These are phyloP conservation scores for Mortierella sp. DNA, from an alignment of 371 early-diverging fungal genomes.

Conservation along the genomic window DNA sequence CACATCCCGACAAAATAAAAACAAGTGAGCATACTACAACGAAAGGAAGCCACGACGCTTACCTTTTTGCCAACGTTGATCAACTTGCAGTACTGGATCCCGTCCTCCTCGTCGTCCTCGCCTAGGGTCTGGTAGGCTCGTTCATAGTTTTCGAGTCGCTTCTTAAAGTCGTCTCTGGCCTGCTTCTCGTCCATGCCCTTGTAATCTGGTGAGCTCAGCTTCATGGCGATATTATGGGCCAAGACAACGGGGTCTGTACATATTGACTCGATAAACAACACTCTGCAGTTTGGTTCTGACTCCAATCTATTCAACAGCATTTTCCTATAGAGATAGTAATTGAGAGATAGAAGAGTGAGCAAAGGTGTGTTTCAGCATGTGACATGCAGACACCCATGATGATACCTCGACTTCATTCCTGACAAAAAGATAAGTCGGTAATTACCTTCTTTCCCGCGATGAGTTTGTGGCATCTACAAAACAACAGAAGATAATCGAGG, in stretches of 20 bases:
- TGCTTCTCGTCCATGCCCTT: constrained; percentile 72
- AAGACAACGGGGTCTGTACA: constrained; percentile 82
- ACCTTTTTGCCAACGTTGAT: constrained; percentile 87
- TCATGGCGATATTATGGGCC: constrained; percentile 84
- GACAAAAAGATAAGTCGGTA: background rate
- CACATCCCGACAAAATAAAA: constrained; percentile 1
- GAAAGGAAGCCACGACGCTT: background rate
- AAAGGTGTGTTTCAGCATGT: background rate
- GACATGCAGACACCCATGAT: background rate
- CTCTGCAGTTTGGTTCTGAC: constrained; percentile 66
- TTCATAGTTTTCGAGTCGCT: constrained; percentile 86
- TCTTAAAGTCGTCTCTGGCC: constrained; percentile 82
- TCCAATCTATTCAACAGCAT: constrained; percentile 73
- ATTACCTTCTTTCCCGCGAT: constrained; percentile 78
- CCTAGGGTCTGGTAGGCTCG: constrained; percentile 83
- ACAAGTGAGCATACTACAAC: background rate
- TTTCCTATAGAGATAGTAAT: constrained; percentile 52
- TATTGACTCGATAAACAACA: constrained; percentile 78
- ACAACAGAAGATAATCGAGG: background rate
- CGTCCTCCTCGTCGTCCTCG: constrained; percentile 80
- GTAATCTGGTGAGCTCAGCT: constrained; percentile 89
- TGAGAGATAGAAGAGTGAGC: background rate
- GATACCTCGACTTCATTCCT: background rate
- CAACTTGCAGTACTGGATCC: constrained; percentile 85
- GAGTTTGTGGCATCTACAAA: constrained; percentile 88